phyloP scores from a whole-genome alignment of 805 yeast genomes.

The Pichia californica region DNA sequence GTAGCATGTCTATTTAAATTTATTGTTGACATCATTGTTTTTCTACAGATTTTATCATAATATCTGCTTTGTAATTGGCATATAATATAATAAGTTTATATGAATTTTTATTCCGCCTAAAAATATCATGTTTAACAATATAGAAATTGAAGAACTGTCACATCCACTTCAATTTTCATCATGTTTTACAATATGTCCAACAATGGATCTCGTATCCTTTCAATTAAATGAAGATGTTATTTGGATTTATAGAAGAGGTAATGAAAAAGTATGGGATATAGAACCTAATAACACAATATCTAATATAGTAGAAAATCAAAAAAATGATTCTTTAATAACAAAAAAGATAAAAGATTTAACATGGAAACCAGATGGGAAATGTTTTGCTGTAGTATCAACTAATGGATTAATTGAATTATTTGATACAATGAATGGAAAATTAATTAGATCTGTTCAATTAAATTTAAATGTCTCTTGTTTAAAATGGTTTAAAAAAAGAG shows the following conservation, averaged over 20 bases:
- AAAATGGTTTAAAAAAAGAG: conserved; percentile 17
- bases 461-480: conserved; percentile 13
- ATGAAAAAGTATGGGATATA: conserved; percentile 30
- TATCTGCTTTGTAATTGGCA: too few relatives aligned
- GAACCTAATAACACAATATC: conserved; percentile 10
- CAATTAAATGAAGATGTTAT: conserved; percentile 24
- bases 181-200: conserved; percentile 28
- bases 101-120: too few relatives aligned
- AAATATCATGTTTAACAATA: too few relatives aligned
- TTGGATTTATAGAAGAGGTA: conserved; percentile 27
- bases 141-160: conserved; percentile 2
- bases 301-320: background rate
- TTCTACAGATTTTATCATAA: too few relatives aligned
- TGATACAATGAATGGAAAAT: conserved; percentile 26
- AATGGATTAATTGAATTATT: conserved; percentile 21
- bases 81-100: too few relatives aligned
- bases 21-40: too few relatives aligned
- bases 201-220: conserved; percentile 30
- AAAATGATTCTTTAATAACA: background rate
- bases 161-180: conserved; percentile 3
- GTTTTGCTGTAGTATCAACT: conserved; percentile 23
- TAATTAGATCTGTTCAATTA: conserved; percentile 17
- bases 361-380: conserved; percentile 30
- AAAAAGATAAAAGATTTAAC: conserved; percentile 10
- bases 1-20: too few relatives aligned